phyloP scores from a whole-genome alignment of 768 basidiomycete genomes.

The Leccinellum albellum region DNA sequence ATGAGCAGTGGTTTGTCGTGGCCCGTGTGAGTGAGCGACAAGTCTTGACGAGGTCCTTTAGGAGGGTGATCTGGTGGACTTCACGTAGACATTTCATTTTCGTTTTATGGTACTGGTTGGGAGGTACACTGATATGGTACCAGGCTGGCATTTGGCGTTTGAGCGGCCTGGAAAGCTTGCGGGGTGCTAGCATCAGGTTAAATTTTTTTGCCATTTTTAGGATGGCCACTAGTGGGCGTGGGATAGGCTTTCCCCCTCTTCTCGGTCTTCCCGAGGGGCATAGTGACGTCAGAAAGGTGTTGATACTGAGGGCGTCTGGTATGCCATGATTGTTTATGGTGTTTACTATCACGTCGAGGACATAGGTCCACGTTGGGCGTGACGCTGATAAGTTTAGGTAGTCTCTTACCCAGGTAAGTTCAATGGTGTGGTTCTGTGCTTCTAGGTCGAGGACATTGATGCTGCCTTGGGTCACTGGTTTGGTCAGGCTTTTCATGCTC shows the following conservation, averaged over 20 bases:
- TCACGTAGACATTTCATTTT: neutral
- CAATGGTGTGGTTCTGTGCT: neutral
- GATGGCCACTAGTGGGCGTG: neutral
- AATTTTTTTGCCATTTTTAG: neutral
- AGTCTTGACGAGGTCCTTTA: too few species aligned
- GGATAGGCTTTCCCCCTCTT: neutral
- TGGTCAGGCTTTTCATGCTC: too few species aligned
- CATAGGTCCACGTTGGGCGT: neutral
- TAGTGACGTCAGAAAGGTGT: neutral
- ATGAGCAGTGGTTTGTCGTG: too few species aligned
- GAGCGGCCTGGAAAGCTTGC: neutral
- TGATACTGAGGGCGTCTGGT: neutral
- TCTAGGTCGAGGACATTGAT: conserved; percentile 7
- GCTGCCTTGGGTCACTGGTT: neutral
- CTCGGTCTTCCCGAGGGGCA: neutral
- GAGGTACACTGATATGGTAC: neutral
- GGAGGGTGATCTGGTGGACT: too few species aligned
- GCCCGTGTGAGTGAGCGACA: too few species aligned
- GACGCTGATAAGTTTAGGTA: neutral
- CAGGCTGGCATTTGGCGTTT: neutral
- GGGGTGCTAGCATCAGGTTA: neutral
- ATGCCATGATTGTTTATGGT: neutral
- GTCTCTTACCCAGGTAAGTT: neutral
- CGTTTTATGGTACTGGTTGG: neutral
- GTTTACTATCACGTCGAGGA: neutral